Base-by-base conservation (phyloP, 441 rosid species). In the Arabidopsis hybrid region DNA sequence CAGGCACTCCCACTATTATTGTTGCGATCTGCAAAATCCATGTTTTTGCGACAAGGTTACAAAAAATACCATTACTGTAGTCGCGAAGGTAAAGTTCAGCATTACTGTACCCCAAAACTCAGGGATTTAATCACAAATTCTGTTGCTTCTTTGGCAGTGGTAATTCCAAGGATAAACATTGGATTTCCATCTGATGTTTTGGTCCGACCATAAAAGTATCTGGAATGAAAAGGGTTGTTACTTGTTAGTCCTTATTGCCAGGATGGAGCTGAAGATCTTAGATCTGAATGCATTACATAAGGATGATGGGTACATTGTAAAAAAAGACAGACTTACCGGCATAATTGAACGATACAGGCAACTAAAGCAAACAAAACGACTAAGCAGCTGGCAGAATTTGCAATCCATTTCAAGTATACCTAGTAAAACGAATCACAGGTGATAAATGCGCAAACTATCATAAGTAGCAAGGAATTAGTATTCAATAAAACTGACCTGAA, bases 1-100 rank as follows among this genome's bases (percentile, higher is more conserved):
- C 90, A 1, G 98, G 98, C 59, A 93, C 86, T 0, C 92, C 93
- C 47, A 87, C 97, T 43, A 91, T 84, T 46, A 93, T 87, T 72
- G 91, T 93, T 0, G 85, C 87, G n/a, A 91, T 91, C 98, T 93
- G 72, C n/a, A 83, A 52, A 69, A 52, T 51, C 60, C 57, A 31
- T 52, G 9, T 71, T 40, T 72, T 49, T 73, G 85, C 74, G 64
- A 74, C 50, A n/a, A 21, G 16, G 47, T 43, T 72, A 31, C 35
- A 36, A 35, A 47, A 56, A 18, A 65, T 5, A 4, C 1, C 45
- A 39, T 17, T 14, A 49, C 17, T 40, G 31, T 47, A 43, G 47
- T 43, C 3, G 9, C 2, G 0, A 16, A 17, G 46, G 16, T 50
- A 36, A 40, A 74, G 75, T 45, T 59, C 67, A 60, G 65, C 40